Conservation (phyloP, 1,284 basidiomycete species). For the Rhodotorula sp. region DNA sequence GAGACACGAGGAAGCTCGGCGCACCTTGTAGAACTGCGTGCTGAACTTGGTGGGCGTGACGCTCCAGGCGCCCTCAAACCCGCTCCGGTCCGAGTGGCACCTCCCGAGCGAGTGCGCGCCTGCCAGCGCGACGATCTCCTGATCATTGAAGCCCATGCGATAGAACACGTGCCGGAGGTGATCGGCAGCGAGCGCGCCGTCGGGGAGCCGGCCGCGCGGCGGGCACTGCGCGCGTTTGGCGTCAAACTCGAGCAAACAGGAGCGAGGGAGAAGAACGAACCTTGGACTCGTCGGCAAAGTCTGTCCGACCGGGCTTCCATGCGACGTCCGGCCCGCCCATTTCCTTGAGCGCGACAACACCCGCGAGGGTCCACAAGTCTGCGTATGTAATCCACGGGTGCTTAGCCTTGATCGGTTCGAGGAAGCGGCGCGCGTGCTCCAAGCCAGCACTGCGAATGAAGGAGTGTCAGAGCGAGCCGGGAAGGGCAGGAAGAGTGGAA, state of each 20-base stretch:
- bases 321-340: constrained; percentile 79
- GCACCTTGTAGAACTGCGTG: constrained; percentile 54
- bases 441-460: constrained; percentile 28
- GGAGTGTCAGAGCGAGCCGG: not conserved
- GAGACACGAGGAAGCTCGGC: not conserved
- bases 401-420: constrained; percentile 85
- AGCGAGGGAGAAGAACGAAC: not conserved
- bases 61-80: constrained; percentile 53
- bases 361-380: constrained; percentile 73
- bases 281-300: constrained; percentile 59
- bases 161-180: constrained; percentile 90
- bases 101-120: constrained; percentile 60
- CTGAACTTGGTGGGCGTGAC: constrained; percentile 57
- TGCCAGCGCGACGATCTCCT: constrained; percentile 61
- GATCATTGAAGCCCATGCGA: constrained; percentile 61
- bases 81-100: constrained; percentile 56
- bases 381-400: constrained; percentile 91
- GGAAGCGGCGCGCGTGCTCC: constrained; percentile 73
- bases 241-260: not conserved
- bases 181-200: constrained; percentile 78
- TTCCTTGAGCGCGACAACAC: constrained; percentile 75
- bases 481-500: not conserved
- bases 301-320: constrained; percentile 88
- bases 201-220: constrained; percentile 92
- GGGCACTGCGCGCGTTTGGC: constrained; percentile 49